These are phyloP conservation scores for Ottelia alismoides DNA, from an alignment of 106 monocot genomes.

Conservation along the genomic window DNA sequence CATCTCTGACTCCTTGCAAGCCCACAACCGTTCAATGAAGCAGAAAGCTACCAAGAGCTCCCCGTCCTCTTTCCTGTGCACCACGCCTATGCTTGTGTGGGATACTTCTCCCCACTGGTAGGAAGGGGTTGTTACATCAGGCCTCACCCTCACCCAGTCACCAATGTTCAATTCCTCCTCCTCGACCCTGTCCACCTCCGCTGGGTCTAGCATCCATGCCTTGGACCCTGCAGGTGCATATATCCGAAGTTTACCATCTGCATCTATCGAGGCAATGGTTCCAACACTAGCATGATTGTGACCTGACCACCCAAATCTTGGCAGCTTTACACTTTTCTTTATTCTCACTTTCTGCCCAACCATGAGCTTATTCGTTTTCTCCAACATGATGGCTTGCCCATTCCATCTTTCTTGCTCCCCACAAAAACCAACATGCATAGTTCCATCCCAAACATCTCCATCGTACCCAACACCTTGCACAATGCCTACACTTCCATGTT, in stretches of 20 bases:
- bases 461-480: slow-evolving; percentile 85
- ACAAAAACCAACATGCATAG: slow-evolving; percentile 72
- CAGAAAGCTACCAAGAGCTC: slow-evolving; percentile 85
- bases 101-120: slow-evolving; percentile 95
- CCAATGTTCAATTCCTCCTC: slow-evolving; percentile 65
- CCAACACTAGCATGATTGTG: slow-evolving; percentile 66
- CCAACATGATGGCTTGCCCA: slow-evolving; percentile 49
- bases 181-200: slow-evolving; percentile 81
- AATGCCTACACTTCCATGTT: slow-evolving; percentile 75
- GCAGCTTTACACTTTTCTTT: slow-evolving; percentile 59
- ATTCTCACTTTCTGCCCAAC: slow-evolving; percentile 64
- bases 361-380: slow-evolving; percentile 33
- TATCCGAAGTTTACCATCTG: slow-evolving; percentile 85
- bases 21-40: slow-evolving; percentile 78
- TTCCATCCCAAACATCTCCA: slow-evolving; percentile 69
- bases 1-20: slow-evolving; percentile 78
- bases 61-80: slow-evolving; percentile 62
- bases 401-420: slow-evolving; percentile 96
- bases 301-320: slow-evolving; percentile 95
- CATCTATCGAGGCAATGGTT: slow-evolving; percentile 89
- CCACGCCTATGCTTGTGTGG: slow-evolving; percentile 70
- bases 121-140: slow-evolving; percentile 44
- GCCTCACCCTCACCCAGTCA: slow-evolving; percentile 86
- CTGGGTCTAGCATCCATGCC: slow-evolving; percentile 93
- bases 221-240: slow-evolving; percentile 76